Evolutionary conservation across 345 rosid species (phyloP).

Genomic region (Rhizophora apiculata): DNA sequence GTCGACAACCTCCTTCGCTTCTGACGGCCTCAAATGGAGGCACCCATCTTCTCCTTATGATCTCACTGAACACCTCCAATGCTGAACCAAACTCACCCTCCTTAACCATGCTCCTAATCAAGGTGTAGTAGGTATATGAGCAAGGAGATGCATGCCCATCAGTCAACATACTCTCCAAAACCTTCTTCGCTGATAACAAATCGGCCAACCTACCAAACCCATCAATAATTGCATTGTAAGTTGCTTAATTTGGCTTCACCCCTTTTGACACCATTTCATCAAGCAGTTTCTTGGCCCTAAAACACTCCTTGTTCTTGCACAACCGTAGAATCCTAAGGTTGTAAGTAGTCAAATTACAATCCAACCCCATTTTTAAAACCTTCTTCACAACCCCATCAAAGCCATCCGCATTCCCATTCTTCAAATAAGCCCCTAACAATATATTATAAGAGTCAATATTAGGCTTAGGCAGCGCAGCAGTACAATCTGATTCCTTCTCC

Average conservation of each 20-base stretch:
- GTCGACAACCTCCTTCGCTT: constrained; percentile 31
- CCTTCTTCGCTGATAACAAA: constrained; percentile 30
- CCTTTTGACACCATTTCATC: constrained; percentile 30
- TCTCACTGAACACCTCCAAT: constrained; percentile 28
- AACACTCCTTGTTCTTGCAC: constrained; percentile 29
- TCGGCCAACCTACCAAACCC: constrained; percentile 28
- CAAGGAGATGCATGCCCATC: constrained; percentile 24
- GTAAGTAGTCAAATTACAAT: constrained; percentile 18
- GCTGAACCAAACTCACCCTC: constrained; percentile 34
- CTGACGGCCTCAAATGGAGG: constrained; percentile 34
- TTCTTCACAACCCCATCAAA: constrained; percentile 29
- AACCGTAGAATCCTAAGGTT: constrained; percentile 24
- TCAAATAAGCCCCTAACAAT: constrained; percentile 25
- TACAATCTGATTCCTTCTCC: constrained; percentile 5
- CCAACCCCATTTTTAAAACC: constrained; percentile 26
- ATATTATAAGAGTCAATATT: constrained; percentile 26
- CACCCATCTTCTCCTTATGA: constrained; percentile 33
- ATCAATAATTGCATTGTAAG: constrained; percentile 24
- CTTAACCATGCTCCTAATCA: constrained; percentile 33
- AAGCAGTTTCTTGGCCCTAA: constrained; percentile 26
- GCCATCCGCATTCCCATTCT: constrained; percentile 8
- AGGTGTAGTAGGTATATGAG: constrained; percentile 25
- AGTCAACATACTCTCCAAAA: constrained; percentile 23
- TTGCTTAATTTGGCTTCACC: constrained; percentile 23
- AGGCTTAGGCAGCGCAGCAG: constrained; percentile 9